Evolutionary conservation across 441 rosid genomes (phyloP).

Genomic region (Capsella rubella): DNA sequence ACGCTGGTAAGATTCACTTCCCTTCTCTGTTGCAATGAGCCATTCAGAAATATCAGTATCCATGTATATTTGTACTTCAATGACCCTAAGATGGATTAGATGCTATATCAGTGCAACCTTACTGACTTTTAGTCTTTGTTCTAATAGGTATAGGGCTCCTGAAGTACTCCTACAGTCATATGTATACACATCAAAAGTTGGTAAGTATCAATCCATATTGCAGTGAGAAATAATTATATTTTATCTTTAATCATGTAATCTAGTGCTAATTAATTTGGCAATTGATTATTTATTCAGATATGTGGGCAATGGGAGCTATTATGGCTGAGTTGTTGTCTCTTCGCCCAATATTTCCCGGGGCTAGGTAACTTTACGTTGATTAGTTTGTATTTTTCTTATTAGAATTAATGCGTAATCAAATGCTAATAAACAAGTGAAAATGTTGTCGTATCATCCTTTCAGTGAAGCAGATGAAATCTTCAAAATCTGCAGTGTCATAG

Average conservation of each 20-base stretch:
- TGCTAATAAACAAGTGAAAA: slow-evolving; percentile 29
- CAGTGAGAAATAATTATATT: not conserved
- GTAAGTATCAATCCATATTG: slow-evolving; percentile 47
- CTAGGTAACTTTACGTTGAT: slow-evolving; percentile 55
- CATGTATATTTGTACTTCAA: not conserved
- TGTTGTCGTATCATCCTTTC: slow-evolving; percentile 39
- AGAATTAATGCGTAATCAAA: not conserved
- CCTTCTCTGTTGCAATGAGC: not conserved
- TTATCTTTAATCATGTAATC: not conserved
- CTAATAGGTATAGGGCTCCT: slow-evolving; percentile 91
- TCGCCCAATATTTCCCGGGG: slow-evolving; percentile 93
- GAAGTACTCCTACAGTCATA: slow-evolving; percentile 94
- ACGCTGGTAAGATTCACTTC: slow-evolving; percentile 72
- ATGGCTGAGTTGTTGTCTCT: slow-evolving; percentile 88
- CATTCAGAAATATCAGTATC: not conserved
- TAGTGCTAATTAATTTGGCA: not conserved
- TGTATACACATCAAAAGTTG: slow-evolving; percentile 83
- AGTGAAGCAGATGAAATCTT: slow-evolving; percentile 97
- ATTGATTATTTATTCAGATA: slow-evolving; percentile 55
- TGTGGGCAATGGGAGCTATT: slow-evolving; percentile 99
- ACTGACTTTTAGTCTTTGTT: slow-evolving; percentile 7
- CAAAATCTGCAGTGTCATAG: slow-evolving; percentile 89
- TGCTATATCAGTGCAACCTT: not conserved
- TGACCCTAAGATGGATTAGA: not conserved
- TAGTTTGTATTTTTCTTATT: not conserved